A percentile compares a stretch with the other conserved stretches of the same genome.
Conservation (phyloP, 2,329 filamentous ascomycete species). For the Teratosphaeria destructans region DNA sequence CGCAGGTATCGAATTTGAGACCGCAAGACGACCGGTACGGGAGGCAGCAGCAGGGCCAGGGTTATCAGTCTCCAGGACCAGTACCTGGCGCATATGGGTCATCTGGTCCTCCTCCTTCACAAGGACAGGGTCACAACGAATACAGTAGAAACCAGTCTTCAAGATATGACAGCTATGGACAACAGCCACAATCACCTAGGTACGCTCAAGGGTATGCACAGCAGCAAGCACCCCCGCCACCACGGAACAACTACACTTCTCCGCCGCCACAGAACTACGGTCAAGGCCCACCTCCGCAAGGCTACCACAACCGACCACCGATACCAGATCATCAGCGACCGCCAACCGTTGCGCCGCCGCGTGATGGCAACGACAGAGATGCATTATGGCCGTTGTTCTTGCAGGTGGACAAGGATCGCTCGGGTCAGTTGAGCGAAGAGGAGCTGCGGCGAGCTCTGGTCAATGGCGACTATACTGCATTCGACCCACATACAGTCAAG, state of each 20-base stretch:
- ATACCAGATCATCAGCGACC: constrained; percentile 36
- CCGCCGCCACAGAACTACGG: constrained; percentile 42
- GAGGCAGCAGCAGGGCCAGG: constrained; percentile 21
- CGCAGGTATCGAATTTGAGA: constrained; percentile 23
- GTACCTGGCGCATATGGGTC: constrained; percentile 31
- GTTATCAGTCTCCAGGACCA: constrained; percentile 17
- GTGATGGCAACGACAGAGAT: constrained; percentile 55
- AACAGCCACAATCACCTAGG: constrained; percentile 10
- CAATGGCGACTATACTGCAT: constrained; percentile 91
- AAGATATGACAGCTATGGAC: constrained; percentile 27
- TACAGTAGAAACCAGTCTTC: constrained; percentile 17
- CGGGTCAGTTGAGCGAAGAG: constrained; percentile 70
- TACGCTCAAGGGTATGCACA: constrained; percentile 9
- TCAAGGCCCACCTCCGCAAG: constrained; percentile 46
- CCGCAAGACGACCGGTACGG: constrained; percentile 27
- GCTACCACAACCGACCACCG: constrained; percentile 53
- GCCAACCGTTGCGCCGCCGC: constrained; percentile 37
- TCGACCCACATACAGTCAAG: constrained; percentile 84
- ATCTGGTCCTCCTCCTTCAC: constrained; percentile 17
- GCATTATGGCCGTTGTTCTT: constrained; percentile 74
- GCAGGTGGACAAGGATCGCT: constrained; percentile 78
- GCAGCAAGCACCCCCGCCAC: constrained; percentile 9
- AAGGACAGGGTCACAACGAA: constrained; percentile 22
- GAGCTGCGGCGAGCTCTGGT: constrained; percentile 86
- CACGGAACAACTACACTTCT: constrained; percentile 27